Base-by-base conservation (phyloP, 768 basidiomycete genomes). In the Tephrocybe sp. region DNA sequence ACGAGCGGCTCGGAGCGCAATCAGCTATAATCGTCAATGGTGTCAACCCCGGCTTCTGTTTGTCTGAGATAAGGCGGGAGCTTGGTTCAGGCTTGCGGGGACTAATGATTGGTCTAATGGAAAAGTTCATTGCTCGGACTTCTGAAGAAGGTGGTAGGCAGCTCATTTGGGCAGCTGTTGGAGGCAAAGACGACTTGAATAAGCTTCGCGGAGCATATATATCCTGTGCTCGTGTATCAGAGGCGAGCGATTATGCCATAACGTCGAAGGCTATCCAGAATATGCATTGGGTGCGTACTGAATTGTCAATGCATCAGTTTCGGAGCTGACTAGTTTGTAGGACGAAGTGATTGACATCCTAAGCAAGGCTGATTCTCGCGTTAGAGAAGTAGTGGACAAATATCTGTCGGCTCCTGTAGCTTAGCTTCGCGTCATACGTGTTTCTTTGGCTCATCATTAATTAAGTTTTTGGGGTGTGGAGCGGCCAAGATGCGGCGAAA, bases 31-130 rank as follows among this genome's bases (percentile, higher is more conserved):
- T 71, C 27, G 64, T 70, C 47, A 64, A 66, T 47, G 37, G 65
- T 27, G 63, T 71, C 25, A 69, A 71, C 44, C 77, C 77, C n/a
- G 75, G 75, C 1, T 69, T 64, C 55, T 74, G 74, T 57, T 43
- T 56, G 16, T 74, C 73, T 6, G 64, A 69, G 18, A 57, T 79
- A 64, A 46, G 12, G 53, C 57, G 15, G 15, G 33, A 34, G 13
- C 9, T 34, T 15, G 15, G 4, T 34, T 9, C 11, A 9, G 33
- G 33, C 15, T 6, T 15, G 11, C 33, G 15, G 7, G 33, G 11
- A n/a, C 5, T 34, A n/a, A 4, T 34, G 8, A 4, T 34, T 15
- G 5, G 13, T n/a, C 8, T 34, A 34, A 34, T 34, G 33, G 33
- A 34, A 34, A 7, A 4, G 33, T 15, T 34, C 4, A 34, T 34